Conservation (phyloP, 106 monocot species). For the Dendrobium chrysotoxum region DNA sequence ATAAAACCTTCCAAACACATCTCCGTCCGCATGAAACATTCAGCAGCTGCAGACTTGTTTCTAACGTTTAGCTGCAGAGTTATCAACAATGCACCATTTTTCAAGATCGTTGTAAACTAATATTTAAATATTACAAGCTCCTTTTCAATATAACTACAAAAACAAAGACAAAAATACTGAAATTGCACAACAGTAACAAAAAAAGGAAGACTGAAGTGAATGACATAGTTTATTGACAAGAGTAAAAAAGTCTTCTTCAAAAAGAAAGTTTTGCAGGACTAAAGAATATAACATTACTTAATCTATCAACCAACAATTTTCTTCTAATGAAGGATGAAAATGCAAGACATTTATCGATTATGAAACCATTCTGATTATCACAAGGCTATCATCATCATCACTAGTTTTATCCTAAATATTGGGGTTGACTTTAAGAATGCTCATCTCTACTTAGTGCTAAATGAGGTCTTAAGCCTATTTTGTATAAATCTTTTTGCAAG, state of each 20-base stretch:
- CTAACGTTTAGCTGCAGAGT: conserved; percentile 80
- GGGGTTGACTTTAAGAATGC: no score
- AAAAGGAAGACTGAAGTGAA: background rate
- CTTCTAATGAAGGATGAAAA: no score
- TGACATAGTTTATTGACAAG: background rate
- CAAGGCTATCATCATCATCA: no score
- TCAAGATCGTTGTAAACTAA: background rate
- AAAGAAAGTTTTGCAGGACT: background rate
- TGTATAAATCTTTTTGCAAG: background rate
- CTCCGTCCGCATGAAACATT: conserved; percentile 87
- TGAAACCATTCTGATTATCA: no score
- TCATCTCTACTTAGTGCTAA: background rate
- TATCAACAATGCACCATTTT: background rate
- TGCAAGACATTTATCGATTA: no score
- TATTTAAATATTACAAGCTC: background rate
- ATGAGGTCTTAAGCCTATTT: background rate
- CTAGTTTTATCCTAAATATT: no score
- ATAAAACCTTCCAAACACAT: conserved; percentile 85
- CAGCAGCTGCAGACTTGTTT: conserved; percentile 89
- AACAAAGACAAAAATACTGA: background rate
- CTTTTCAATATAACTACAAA: background rate
- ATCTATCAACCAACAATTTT: background rate
- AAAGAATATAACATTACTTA: background rate
- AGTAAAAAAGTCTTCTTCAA: background rate
- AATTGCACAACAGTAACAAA: background rate